phyloP scores from a whole-genome alignment of 2,329 filamentous ascomycete genomes.

The Colletotrichum simmondsii region DNA sequence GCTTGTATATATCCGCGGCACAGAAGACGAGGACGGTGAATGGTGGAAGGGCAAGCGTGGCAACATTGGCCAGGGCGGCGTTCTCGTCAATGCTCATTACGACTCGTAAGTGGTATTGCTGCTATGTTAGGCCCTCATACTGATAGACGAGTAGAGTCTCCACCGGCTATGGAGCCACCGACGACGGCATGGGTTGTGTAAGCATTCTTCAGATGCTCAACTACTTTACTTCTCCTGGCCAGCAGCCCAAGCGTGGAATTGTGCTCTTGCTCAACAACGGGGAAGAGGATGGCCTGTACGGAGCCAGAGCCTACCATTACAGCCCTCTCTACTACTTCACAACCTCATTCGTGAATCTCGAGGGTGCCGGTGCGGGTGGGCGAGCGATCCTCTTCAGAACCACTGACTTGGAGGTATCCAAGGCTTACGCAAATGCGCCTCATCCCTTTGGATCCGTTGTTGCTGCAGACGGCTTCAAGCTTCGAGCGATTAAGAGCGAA shows the following conservation, averaged over 20 bases:
- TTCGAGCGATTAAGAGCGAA: constrained; percentile 81
- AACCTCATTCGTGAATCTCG: constrained; percentile 92
- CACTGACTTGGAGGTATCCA: constrained; percentile 87
- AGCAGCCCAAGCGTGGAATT: constrained; percentile 82
- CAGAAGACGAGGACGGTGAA: constrained; percentile 75
- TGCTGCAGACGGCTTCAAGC: constrained; percentile 84
- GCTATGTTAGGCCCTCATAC: background rate
- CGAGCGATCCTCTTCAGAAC: constrained; percentile 88
- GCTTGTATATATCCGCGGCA: constrained; percentile 89
- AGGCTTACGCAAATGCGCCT: constrained; percentile 76
- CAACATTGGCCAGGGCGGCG: constrained; percentile 74
- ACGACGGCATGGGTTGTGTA: constrained; percentile 92
- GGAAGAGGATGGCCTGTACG: constrained; percentile 92
- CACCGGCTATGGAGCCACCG: constrained; percentile 91
- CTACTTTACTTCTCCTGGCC: constrained; percentile 80
- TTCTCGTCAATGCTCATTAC: constrained; percentile 94
- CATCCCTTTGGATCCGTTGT: constrained; percentile 88
- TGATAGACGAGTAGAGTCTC: constrained; percentile 71
- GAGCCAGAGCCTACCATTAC: constrained; percentile 84
- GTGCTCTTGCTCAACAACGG: constrained; percentile 93
- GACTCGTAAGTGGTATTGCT: constrained; percentile 66
- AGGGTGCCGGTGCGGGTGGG: constrained; percentile 93
- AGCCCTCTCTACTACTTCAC: constrained; percentile 84
- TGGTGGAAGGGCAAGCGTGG: constrained; percentile 74
- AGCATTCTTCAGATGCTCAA: constrained; percentile 85